Base-by-base conservation (phyloP, 2,329 filamentous ascomycete species). In the Alternaria triticina region DNA sequence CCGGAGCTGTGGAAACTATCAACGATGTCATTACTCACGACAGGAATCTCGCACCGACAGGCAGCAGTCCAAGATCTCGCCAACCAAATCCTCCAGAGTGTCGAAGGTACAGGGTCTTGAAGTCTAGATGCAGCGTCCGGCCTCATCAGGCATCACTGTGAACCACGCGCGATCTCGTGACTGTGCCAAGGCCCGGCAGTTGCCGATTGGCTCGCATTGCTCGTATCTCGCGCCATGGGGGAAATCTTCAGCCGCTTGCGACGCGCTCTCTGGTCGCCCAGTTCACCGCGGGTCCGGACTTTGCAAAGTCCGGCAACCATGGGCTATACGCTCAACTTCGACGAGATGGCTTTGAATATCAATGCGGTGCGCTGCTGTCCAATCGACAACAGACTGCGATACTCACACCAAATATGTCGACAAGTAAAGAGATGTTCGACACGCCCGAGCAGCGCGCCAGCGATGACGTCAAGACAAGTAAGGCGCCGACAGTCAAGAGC, bases 21-120 rank as follows among this genome's bases (percentile, higher is more conserved):
- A 33, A 62, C 64, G 59, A 67, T 59, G 68, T 70, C 68, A 70
- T 67, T 43, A 70, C 40, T 59, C 36, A 40, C 13, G 13, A 13
- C 36, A 11, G 17, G 3, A 33, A 62, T 55, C 58, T 22, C 15
- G 27, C 17, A 20, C 15, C 11, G 27, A 25, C 28, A 57, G 47
- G 28, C 46, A 57, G 22, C 57, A 46, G 20, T n/a, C n/a, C 45
- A 44, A 3, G 6, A 8, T n/a, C 28, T 17, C 40, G 12, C 8
- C n/a, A 15, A 40, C 36, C 13, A 45, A 17, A 15, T 6, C 17
- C n/a, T 43, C 12, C 47, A 28, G 25, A 11, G 13, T 46, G 27
- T 46, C 25, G 17, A 47, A 33, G 17, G 5, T n/a, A 23, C 27
- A 25, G 15, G 25, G 25, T 22, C n/a, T 20, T 23, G 25, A 33